These are phyloP conservation scores for Dicorynia guianensis DNA, from an alignment of 306 rosid species.

Conservation along the genomic window DNA sequence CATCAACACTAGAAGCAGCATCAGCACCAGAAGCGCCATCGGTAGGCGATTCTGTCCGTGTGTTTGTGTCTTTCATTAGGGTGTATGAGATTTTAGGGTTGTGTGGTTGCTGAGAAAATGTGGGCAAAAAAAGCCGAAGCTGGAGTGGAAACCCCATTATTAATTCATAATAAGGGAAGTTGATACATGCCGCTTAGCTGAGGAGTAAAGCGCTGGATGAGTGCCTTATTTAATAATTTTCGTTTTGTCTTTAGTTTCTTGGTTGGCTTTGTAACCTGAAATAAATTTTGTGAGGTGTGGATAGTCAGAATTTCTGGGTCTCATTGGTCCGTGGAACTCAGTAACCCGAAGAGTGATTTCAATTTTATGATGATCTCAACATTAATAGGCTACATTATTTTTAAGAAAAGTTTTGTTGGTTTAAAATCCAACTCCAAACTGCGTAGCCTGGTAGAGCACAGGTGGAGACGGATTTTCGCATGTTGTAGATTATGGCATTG, in stretches of 20 bases:
- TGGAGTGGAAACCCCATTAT: not conserved
- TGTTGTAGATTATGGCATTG: not conserved
- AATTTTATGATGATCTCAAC: not conserved
- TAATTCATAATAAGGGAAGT: not conserved
- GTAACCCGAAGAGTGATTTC: not conserved
- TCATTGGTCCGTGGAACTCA: not conserved
- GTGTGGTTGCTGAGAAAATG: constrained; percentile 26
- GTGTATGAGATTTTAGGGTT: not conserved
- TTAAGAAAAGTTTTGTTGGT: not conserved
- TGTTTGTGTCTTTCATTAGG: not conserved
- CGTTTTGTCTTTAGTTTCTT: not conserved
- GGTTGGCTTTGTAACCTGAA: not conserved
- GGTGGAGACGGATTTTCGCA: not conserved
- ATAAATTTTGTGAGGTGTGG: not conserved
- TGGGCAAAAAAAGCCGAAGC: not conserved
- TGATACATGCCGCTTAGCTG: not conserved
- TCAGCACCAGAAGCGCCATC: constrained; percentile 21
- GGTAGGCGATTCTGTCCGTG: constrained; percentile 39
- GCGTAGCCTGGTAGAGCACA: not conserved
- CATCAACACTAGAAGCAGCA: not conserved
- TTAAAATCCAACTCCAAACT: not conserved
- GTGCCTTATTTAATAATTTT: not conserved
- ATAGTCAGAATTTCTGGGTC: not conserved
- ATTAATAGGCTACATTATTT: too few species aligned
- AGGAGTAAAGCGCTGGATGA: not conserved